Base-by-base conservation (phyloP, 2,329 filamentous ascomycete species). In the Clathrospora elynae region DNA sequence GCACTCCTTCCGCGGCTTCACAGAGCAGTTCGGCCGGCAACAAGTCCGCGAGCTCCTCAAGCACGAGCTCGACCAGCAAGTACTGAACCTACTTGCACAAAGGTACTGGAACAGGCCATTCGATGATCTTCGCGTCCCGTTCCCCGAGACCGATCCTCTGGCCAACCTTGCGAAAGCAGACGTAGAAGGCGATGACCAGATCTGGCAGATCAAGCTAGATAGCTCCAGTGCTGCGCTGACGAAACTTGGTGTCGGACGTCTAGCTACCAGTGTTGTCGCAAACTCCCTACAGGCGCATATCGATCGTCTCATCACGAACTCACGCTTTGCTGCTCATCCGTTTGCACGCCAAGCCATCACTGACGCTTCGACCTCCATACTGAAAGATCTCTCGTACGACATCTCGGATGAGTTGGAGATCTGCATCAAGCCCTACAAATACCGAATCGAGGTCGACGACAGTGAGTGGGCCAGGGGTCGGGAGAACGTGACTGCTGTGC, bases 391-490 rank as follows among this genome's bases (percentile, higher is more conserved):
- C 10, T 96, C 95, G 53, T 97, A 96, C 73, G 93, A 92, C 71
- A 99, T 95, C 1, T 93, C 88, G 51, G 95, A 99, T 62, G 93
- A 97, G 72, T 88, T 99, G 1, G 93, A 99, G 71, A 97, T 97
- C 66, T 99, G 92, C 67, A 95, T 99, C 72, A 99, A 99, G 71
- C 93, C 95, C 0, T 99, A 92, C 77, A 99, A 99, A 68, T 97
- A 92, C 57, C 90, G 96, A 51, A 95, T 99, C 45, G 93, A 99
- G 59, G 85, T 99, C 30, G 90, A 96, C 62, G 88, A 91, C 25
- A 78, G 84, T 6, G 95, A 99, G 68, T 99, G 93, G 93, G 71
- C 78, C 3, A 83, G 87, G 48, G 91, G 90, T 0, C 80, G 92
- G 36, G 90, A 96, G 31, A 93, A 95, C 57, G 86, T 92, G 1